These are phyloP conservation scores for Candida pseudoviswanathii DNA, from an alignment of 1,139 yeast genomes.

Conservation along the genomic window DNA sequence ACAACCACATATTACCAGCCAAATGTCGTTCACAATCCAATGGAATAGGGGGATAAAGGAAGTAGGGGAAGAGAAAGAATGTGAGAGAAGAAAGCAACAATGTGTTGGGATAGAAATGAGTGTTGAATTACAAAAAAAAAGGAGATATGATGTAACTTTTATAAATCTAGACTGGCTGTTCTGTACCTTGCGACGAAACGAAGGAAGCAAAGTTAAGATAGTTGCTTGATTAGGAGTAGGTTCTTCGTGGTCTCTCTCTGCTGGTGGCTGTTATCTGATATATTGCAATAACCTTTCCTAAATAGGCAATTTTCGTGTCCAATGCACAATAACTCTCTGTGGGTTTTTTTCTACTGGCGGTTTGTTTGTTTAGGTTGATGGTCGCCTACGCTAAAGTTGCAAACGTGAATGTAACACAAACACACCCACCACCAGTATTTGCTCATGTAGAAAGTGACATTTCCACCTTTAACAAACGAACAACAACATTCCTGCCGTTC, in stretches of 20 bases:
- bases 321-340: neutral
- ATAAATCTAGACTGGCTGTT: neutral
- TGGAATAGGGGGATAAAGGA: neutral
- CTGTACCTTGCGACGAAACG: neutral
- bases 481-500: conserved; percentile 1
- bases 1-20: too few relatives aligned
- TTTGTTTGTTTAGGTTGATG: neutral
- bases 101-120: neutral
- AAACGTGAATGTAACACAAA: conserved; percentile 1
- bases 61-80: neutral
- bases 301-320: neutral
- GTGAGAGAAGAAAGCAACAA: neutral
- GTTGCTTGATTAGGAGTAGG: neutral
- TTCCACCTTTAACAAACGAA: neutral
- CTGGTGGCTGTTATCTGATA: neutral
- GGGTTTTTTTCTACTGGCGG: neutral
- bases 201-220: neutral
- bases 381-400: neutral
- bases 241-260: neutral
- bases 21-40: neutral
- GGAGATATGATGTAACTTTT: neutral
- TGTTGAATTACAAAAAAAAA: neutral
- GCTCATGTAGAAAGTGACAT: neutral
- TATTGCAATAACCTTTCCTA: conserved; percentile 1
- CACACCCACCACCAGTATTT: neutral